Evolutionary conservation across 208 protist species (phyloP).

Genomic region (Leishmania lainsoni): DNA sequence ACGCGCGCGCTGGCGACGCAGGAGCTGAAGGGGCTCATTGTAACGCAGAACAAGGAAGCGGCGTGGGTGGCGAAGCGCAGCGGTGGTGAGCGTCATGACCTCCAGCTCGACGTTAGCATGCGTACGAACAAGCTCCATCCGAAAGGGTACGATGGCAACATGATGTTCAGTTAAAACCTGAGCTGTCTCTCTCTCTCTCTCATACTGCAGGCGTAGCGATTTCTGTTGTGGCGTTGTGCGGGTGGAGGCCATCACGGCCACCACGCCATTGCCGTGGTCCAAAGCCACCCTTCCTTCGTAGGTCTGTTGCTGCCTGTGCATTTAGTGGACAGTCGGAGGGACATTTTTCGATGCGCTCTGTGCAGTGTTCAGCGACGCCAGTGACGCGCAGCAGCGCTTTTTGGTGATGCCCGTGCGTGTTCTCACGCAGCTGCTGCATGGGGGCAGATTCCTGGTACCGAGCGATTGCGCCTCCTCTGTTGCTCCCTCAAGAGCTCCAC

Average conservation of each 20-base stretch:
- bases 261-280: neutral
- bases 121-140: constrained; percentile 86
- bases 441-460: neutral
- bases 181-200: too few species aligned
- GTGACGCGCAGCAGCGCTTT: neutral
- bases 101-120: constrained; percentile 71
- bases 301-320: neutral
- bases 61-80: constrained; percentile 45
- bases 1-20: constrained; percentile 53
- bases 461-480: neutral
- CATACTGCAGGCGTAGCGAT: neutral
- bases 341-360: neutral
- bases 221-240: neutral
- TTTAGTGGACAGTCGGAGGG: neutral
- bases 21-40: constrained; percentile 71
- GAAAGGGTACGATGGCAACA: constrained; percentile 91
- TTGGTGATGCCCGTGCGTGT: neutral
- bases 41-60: constrained; percentile 48
- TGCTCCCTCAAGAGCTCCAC: neutral
- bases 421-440: neutral
- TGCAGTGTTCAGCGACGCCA: neutral
- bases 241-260: neutral
- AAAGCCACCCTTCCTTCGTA: neutral
- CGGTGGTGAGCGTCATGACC: constrained; percentile 49
- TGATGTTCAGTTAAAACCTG: constrained; percentile 45